Evolutionary conservation across 192 early-diverging fungal species (phyloP).

Genomic region (Entomortierella beljakovae): DNA sequence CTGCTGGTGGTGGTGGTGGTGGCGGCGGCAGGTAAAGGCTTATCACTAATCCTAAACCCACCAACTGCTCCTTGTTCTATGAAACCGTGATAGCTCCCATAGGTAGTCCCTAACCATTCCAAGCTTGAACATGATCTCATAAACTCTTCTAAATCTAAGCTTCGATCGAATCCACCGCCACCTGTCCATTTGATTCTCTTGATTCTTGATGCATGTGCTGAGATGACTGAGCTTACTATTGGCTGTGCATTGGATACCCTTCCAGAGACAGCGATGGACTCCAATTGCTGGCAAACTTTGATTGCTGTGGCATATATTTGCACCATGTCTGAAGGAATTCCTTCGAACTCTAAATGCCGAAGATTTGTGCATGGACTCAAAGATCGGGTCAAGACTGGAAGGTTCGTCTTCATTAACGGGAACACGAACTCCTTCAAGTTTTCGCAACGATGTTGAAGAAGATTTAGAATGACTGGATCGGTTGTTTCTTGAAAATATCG

Average conservation of each 20-base stretch:
- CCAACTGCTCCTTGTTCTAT: background rate
- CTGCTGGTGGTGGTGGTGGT: background rate
- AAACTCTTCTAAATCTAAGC: constrained; percentile 4
- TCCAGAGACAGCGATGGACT: background rate
- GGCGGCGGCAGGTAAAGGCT: background rate
- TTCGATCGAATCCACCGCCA: background rate
- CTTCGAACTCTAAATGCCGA: background rate
- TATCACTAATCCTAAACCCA: background rate
- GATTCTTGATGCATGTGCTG: background rate
- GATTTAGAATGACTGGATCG: background rate
- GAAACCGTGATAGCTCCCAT: background rate
- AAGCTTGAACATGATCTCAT: constrained; percentile 2
- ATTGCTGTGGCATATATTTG: background rate
- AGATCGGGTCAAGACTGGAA: background rate
- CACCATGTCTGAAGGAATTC: background rate
- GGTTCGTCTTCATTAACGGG: background rate
- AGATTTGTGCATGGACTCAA: background rate
- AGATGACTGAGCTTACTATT: background rate
- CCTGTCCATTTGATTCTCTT: constrained; percentile 11
- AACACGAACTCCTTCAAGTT: background rate
- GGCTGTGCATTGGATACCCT: background rate
- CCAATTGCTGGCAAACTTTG: background rate
- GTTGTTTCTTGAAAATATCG: background rate
- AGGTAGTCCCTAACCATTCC: background rate
- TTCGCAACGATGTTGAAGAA: background rate